Conservation (phyloP, 2,329 filamentous ascomycete genomes). For the Coleophoma crateriformis region DNA sequence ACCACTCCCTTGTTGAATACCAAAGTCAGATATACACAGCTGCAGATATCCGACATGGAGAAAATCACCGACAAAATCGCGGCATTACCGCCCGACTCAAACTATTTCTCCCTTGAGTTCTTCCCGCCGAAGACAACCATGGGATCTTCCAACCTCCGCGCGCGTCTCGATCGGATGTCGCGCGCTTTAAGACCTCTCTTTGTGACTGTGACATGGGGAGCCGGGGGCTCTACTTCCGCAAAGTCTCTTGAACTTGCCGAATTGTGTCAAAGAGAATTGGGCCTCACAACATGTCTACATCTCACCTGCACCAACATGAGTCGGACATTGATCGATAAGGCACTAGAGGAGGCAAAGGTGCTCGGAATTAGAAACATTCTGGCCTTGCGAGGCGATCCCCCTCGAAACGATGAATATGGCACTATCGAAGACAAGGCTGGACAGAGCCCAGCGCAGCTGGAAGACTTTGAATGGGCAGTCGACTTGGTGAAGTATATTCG, state of each 20-base stretch:
- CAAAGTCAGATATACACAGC: too few relatives aligned
- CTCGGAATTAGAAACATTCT: slow-evolving; percentile 92
- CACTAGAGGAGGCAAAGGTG: slow-evolving; percentile 83
- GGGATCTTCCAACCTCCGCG: slow-evolving; percentile 90
- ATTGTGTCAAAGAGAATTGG: slow-evolving; percentile 86
- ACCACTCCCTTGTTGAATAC: too few relatives aligned
- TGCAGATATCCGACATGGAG: slow-evolving; percentile 35
- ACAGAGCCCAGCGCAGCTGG: slow-evolving; percentile 45
- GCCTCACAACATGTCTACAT: slow-evolving; percentile 91
- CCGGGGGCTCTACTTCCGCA: slow-evolving; percentile 82
- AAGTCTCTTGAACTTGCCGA: slow-evolving; percentile 94
- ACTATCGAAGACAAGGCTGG: slow-evolving; percentile 53
- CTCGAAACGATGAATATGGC: slow-evolving; percentile 81
- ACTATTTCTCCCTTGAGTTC: slow-evolving; percentile 97
- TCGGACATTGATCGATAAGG: slow-evolving; percentile 75
- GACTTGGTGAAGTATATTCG: slow-evolving; percentile 89
- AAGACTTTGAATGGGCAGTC: slow-evolving; percentile 81
- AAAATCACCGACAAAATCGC: slow-evolving; percentile 95
- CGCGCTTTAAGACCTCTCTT: slow-evolving; percentile 86
- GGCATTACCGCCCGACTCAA: slow-evolving; percentile 72
- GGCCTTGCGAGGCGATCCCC: slow-evolving; percentile 86
- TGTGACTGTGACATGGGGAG: slow-evolving; percentile 97
- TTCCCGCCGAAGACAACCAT: slow-evolving; percentile 97
- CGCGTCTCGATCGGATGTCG: slow-evolving; percentile 91
- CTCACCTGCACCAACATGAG: slow-evolving; percentile 99